Base-by-base conservation (phyloP, 2,329 filamentous ascomycete species). In the Verticillium nubilum region DNA sequence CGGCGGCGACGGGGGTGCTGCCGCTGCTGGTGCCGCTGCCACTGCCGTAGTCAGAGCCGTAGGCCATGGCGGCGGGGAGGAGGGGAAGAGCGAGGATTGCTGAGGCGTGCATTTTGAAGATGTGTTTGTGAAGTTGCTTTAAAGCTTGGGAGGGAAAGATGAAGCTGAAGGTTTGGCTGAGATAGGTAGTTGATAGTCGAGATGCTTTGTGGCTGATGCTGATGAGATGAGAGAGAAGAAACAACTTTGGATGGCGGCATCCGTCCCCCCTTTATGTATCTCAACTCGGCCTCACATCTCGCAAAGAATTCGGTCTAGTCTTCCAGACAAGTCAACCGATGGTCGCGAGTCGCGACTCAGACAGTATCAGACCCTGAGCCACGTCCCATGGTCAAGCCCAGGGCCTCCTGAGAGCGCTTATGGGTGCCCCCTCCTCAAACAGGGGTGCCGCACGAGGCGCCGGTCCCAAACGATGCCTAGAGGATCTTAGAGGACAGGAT, bases 31-130 rank as follows among this genome's bases (percentile, higher is more conserved):
- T 42, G 60, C 25, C n/a, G n/a, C 7, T 27, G 54, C 60, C 58
- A 47, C 50, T 54, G 58, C 52, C 50, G 60, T 60, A 58, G 37
- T 61, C 12, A 5, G 12, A 15, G 15, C 33, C 37, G 37, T 47
- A 58, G 29, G 60, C 60, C 35, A 60, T 52, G 55, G 28, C 60
- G 25, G 59, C 57, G 52, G 59, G 57, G 58, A 58, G 60, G 33
- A 63, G 52, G 47, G 61, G 33, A 13, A 56, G 17, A 5, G 58
- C 60, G 56, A 63, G 52, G 25, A 61, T 23, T 17, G 37, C 23
- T 31, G 56, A 56, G 29, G 61, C 50, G 58, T 63, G 60, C 61
- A 63, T 63, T 27, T 60, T 58, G 52, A 19, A 17, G 52, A 26
- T 6, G 19, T 52, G 52, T n/a, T 54, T 27, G 52, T 54, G 37